These are phyloP conservation scores for Euphorbia schlechtendalii DNA, from an alignment of 441 rosid species.

Conservation along the genomic window DNA sequence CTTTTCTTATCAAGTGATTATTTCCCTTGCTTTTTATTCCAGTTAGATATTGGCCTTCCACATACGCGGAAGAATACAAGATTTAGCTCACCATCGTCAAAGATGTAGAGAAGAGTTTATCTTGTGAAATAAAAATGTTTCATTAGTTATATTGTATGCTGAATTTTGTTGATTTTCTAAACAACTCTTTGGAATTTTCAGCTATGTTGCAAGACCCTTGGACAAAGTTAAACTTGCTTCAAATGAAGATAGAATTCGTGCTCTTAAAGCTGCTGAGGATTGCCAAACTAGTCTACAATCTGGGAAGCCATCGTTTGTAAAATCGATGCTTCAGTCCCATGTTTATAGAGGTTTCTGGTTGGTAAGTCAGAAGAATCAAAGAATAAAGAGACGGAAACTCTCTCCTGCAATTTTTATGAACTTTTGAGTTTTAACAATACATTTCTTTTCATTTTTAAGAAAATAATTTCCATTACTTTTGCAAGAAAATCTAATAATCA, in stretches of 20 bases:
- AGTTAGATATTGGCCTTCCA: slow-evolving; percentile 28
- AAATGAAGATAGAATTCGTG: slow-evolving; percentile 35
- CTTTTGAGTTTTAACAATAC: no score
- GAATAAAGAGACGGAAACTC: background rate
- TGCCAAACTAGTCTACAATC: slow-evolving; percentile 34
- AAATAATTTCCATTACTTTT: background rate
- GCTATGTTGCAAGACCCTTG: slow-evolving; percentile 44
- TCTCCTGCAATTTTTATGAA: no score
- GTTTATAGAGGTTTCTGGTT: slow-evolving; percentile 69
- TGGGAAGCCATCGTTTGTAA: slow-evolving; percentile 46
- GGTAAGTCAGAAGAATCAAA: slow-evolving; percentile 29
- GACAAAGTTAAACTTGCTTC: slow-evolving; percentile 43
- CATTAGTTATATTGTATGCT: background rate
- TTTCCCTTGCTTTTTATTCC: slow-evolving; percentile 14
- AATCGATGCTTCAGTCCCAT: slow-evolving; percentile 64
- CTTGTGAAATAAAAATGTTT: background rate
- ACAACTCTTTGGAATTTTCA: slow-evolving; percentile 11
- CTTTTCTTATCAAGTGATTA: background rate
- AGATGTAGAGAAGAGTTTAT: slow-evolving; percentile 15
- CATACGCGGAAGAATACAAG: slow-evolving; percentile 26
- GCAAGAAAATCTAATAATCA: background rate
- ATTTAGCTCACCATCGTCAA: slow-evolving; percentile 35
- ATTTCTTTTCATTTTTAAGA: background rate
- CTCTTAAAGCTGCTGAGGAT: slow-evolving; percentile 37
- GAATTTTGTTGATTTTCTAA: no score